Evolutionary conservation across 768 basidiomycete genomes (phyloP).

Genomic region (Pisolithus sp.): DNA sequence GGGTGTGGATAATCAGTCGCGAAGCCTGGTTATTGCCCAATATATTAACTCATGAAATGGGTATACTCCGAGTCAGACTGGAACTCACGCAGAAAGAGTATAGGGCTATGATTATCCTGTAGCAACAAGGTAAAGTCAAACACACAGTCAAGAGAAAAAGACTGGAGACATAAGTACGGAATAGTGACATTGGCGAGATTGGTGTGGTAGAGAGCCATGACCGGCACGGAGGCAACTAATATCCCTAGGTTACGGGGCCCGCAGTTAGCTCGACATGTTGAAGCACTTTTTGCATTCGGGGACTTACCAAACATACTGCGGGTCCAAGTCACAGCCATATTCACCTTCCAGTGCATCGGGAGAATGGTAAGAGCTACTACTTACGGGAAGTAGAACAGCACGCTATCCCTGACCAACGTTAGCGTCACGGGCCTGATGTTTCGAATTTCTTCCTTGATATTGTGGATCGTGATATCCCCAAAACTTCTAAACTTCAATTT

Average conservation of each 20-base stretch:
- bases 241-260: not conserved
- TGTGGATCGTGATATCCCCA: not conserved
- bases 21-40: not conserved
- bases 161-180: not conserved
- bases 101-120: too few species aligned
- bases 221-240: not conserved
- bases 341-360: not conserved
- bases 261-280: not conserved
- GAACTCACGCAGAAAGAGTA: too few species aligned
- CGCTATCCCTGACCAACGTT: not conserved
- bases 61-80: too few species aligned
- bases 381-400: not conserved
- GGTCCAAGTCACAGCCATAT: not conserved
- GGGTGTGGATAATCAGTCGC: not conserved
- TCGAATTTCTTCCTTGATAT: not conserved
- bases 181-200: not conserved
- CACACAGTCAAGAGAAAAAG: not conserved
- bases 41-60: not conserved
- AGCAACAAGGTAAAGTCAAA: too few species aligned
- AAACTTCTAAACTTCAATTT: not conserved
- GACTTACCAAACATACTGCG: too few species aligned
- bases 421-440: not conserved
- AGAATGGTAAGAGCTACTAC: not conserved
- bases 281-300: too few species aligned
- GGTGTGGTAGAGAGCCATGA: not conserved